Base-by-base conservation (phyloP, 208 protist genomes). In the Crithidia acanthocephali region DNA sequence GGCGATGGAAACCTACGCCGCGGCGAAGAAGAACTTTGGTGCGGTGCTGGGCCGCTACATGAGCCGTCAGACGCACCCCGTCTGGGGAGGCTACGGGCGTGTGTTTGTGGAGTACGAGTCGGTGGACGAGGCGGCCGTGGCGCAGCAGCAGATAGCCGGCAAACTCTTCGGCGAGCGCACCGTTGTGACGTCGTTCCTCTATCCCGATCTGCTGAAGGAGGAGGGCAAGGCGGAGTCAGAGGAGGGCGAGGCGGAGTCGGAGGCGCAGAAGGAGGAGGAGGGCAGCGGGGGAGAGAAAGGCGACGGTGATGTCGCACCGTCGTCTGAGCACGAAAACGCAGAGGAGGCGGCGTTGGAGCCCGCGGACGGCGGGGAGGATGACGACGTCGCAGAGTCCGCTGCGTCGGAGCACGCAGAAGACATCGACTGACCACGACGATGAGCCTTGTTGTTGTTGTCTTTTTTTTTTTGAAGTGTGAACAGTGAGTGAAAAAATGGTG, bases 181-280 rank as follows among this genome's bases (percentile, higher is more conserved):
- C n/a, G 88, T 97, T 18, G 74, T 97, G 32, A 97, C 93, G 4
- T 91, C 90, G 2, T 97, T 97, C 73, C 80, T 97, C 44, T 95
- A 86, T 71, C 89, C 94, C 16, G 93, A 97, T 45, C 52, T 96
- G n/a, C 60, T 92, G 50, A 61, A 81, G 27, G 66, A 72, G 22
- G 66, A 67, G 25, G 61, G 25, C 28, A 45, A 65, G 20, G 64
- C 73, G 37, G 62, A 68, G 18, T 16, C 42, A 28, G 48, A 81
- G 13, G 65, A 57, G 37, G 45, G 72, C 13, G 40, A 52, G 16
- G 55, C 45, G 22, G 48, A 81, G 7, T 52, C 52, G 37, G 45
- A 72, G 13, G 40, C 48, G 10, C 48, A 48, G 7, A n/a, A 71
- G 30, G 42, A 56, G 2, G 30, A 48, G 1, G 40, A 70, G 9